A percentile compares a stretch with the other conserved stretches of the same genome.
Conservation (phyloP, 75 land plant species). For the Picea glauca region DNA sequence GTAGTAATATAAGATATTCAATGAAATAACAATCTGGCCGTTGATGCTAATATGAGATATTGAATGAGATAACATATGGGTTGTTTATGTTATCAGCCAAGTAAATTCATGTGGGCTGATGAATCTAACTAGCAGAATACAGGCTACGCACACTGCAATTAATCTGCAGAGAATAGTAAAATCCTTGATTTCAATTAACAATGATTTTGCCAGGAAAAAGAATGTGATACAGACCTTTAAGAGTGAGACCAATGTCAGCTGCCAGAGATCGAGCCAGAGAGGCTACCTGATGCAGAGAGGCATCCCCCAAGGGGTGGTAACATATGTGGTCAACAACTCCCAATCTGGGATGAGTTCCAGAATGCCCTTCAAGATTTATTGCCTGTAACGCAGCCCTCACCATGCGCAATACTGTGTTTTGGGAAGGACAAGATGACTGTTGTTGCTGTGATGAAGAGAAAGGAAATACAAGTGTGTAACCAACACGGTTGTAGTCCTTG, state of each 20-base stretch:
- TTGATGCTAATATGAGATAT: too few species aligned
- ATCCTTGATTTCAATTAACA: too few species aligned
- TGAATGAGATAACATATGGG: too few species aligned
- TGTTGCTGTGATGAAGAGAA: slow-evolving; percentile 12
- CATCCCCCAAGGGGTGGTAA: slow-evolving; percentile 66
- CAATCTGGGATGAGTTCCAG: slow-evolving; percentile 80
- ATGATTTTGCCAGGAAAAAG: neutral
- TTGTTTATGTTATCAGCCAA: too few species aligned
- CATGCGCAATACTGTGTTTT: slow-evolving; percentile 35
- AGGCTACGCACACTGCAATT: too few species aligned
- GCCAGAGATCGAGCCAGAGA: slow-evolving; percentile 61
- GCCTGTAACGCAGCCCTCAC: slow-evolving; percentile 45
- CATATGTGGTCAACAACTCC: slow-evolving; percentile 87
- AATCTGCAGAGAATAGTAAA: too few species aligned
- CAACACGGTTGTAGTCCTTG: slow-evolving; percentile 60
- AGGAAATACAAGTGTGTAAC: slow-evolving; percentile 70
- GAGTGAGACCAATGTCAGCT: slow-evolving; percentile 41
- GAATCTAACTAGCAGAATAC: too few species aligned
- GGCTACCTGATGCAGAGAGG: slow-evolving; percentile 55
- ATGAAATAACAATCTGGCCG: neutral
- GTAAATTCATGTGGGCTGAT: too few species aligned
- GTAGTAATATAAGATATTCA: neutral
- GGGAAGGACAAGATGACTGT: slow-evolving; percentile 35
- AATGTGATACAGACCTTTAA: slow-evolving; percentile 37
- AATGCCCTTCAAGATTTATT: slow-evolving; percentile 61